Percentiles rank a stretch among this genome's conserved stretches.
Conservation (phyloP, 148 eudicot genomes). For the Mesembryanthemum crystallinum region DNA sequence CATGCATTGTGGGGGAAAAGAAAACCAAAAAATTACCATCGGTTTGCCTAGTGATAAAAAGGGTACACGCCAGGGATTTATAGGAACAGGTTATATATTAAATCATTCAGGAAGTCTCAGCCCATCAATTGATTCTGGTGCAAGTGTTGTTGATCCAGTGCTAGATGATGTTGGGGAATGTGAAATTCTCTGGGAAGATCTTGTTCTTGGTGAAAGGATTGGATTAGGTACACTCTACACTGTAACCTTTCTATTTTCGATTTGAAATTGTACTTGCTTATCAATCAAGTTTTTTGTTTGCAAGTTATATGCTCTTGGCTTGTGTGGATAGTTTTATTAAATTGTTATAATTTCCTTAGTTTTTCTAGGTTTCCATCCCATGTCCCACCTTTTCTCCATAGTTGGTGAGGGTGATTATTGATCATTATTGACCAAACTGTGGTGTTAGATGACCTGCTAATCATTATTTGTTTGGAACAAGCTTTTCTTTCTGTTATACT, state of each 20-base stretch:
- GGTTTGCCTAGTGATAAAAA: constrained; percentile 34
- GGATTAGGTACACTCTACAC: constrained; percentile 69
- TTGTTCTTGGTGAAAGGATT: constrained; percentile 89
- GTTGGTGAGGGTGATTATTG: constrained; percentile 13
- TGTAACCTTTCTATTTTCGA: neutral
- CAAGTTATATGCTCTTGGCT: constrained; percentile 12
- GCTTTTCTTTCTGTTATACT: constrained; percentile 1
- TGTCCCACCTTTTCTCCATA: neutral
- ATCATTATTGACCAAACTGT: constrained; percentile 3
- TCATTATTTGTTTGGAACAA: neutral
- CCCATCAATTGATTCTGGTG: constrained; percentile 30
- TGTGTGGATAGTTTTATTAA: constrained; percentile 5
- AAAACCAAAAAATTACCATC: constrained; percentile 19
- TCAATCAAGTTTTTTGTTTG: constrained; percentile 2
- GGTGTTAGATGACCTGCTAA: neutral
- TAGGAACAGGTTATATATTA: constrained; percentile 38
- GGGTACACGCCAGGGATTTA: constrained; percentile 36
- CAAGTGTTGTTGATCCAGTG: constrained; percentile 48
- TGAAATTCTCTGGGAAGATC: constrained; percentile 97
- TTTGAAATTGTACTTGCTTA: neutral
- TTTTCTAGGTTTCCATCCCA: neutral
- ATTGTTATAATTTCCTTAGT: constrained; percentile 1
- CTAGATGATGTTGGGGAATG: constrained; percentile 95
- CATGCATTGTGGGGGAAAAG: constrained; percentile 29
- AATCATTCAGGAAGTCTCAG: constrained; percentile 39